These are phyloP conservation scores for Boechera stricta DNA, from an alignment of 345 rosid species.

Conservation along the genomic window DNA sequence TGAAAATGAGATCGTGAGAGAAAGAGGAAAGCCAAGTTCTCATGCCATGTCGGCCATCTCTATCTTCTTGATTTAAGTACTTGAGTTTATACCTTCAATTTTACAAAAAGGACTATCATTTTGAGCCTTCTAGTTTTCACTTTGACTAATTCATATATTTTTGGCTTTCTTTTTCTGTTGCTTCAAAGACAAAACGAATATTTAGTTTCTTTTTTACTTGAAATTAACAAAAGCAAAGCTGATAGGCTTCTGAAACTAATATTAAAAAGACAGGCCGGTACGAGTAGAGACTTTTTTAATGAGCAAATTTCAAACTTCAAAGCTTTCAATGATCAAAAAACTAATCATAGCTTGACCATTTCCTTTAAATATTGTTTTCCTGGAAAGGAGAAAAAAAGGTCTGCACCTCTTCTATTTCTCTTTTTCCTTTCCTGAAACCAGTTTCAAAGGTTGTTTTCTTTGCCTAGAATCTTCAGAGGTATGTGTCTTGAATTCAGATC, in stretches of 20 bases:
- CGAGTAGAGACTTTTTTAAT: slow-evolving; percentile 21
- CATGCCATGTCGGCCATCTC: slow-evolving; percentile 15
- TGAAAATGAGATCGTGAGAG: slow-evolving; percentile 1
- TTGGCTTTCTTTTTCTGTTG: background rate
- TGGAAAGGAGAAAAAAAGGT: slow-evolving; percentile 20
- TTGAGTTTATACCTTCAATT: background rate
- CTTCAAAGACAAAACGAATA: slow-evolving; percentile 32
- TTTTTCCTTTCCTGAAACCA: slow-evolving; percentile 30
- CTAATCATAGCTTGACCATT: slow-evolving; percentile 43
- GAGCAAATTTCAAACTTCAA: slow-evolving; percentile 41
- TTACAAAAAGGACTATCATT: slow-evolving; percentile 8
- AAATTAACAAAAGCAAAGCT: slow-evolving; percentile 23
- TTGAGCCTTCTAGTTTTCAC: slow-evolving; percentile 13
- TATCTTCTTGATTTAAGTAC: background rate
- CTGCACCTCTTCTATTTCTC: slow-evolving; percentile 26
- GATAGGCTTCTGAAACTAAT: slow-evolving; percentile 31
- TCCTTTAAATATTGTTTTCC: slow-evolving; percentile 33
- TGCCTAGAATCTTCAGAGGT: slow-evolving; percentile 24
- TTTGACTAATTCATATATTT: background rate
- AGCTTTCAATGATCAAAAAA: slow-evolving; percentile 36
- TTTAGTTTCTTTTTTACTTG: slow-evolving; percentile 16
- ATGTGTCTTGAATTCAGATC: slow-evolving; percentile 28
- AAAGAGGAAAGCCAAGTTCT: slow-evolving; percentile 14
- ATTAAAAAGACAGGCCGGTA: slow-evolving; percentile 31
- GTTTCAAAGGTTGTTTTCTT: slow-evolving; percentile 38